Evolutionary conservation across 805 yeast genomes (phyloP).

Genomic region (Tetrapisispora namnaoensis): DNA sequence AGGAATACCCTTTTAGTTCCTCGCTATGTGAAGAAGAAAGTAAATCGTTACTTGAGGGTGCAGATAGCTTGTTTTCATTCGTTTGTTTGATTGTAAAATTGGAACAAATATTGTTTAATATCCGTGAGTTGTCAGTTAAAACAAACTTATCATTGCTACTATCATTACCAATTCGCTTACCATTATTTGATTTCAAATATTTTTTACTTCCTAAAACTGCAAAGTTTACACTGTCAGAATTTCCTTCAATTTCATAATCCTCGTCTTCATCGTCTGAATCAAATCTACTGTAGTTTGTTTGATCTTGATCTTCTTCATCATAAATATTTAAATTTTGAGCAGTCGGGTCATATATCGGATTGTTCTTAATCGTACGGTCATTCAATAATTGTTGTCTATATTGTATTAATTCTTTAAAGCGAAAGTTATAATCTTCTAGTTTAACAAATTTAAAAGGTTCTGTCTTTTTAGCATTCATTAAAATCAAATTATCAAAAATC

Average conservation of each 20-base stretch:
- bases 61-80: not conserved
- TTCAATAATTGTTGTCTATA: slow-evolving; percentile 4
- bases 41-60: not conserved
- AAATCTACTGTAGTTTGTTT: not conserved
- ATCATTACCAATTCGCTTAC: not conserved
- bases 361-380: slow-evolving; percentile 2
- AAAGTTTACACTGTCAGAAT: not conserved
- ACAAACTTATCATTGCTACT: not conserved
- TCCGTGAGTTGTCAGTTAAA: not conserved
- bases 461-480: slow-evolving; percentile 7
- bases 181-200: not conserved
- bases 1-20: not conserved
- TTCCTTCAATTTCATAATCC: not conserved
- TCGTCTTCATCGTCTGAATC: not conserved
- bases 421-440: slow-evolving; percentile 7
- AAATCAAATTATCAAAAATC: slow-evolving; percentile 15
- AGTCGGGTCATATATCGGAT: slow-evolving; percentile 11
- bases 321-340: slow-evolving; percentile 4
- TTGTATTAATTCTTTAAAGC: slow-evolving; percentile 9
- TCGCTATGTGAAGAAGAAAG: not conserved
- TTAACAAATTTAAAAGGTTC: slow-evolving; percentile 15
- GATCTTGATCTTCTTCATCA: slow-evolving; percentile 9
- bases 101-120: not conserved
- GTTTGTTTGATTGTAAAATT: not conserved
- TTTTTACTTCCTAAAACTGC: not conserved